Evolutionary conservation across 2,329 filamentous ascomycete species (phyloP), one percentile per base, ranked within the genome.

Genomic region (Amylocarpus encephaloides): DNA sequence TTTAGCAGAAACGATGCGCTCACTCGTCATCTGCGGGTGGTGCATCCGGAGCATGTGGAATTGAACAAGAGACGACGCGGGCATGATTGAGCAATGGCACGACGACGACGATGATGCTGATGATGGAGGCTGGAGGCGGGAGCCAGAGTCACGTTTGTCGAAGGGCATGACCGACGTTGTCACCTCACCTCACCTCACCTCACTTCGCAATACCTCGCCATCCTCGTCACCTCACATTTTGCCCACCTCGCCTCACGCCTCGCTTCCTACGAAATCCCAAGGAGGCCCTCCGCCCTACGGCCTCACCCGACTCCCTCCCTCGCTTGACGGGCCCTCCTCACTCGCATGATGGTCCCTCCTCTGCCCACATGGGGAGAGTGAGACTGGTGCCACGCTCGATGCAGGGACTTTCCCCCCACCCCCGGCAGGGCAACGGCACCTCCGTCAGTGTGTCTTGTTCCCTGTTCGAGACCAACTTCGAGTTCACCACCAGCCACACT

Each of bases 1-100:
- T 98, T 98, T 65, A 95, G 90, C 61, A 83, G 93, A 51, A 93
- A 92, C 57, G 93, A 98, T 72, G 93, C 93, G 1, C 76, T 97
- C 43, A 97, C 92, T 12, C 77, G 93, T 53, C 93, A 98, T 67
- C 94, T 95, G 77, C 83, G 90, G 33, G 91, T 96, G 43, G 92
- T 94, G 56, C 92, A 96, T 68, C 91, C 92, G 0, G 88, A 95
- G 54, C 78, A 92, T 49, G 86, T 91, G 56, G 84, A 88, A 60
- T 83, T 85, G n/a, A 85, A 87, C 60, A 85, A 84, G 69, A 68
- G 60, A 51, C 64, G 70, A 52, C 56, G 63, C 6, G 48, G 29
- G 40, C 47, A 49, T 39, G 43, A 46, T 19, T 60, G 54, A 60
- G 13, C 38, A 10, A 4, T 13, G 5, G 34, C 34, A 36, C 11